phyloP scores from a whole-genome alignment of 2,329 filamentous ascomycete species.

The Fusarium euwallaceae region DNA sequence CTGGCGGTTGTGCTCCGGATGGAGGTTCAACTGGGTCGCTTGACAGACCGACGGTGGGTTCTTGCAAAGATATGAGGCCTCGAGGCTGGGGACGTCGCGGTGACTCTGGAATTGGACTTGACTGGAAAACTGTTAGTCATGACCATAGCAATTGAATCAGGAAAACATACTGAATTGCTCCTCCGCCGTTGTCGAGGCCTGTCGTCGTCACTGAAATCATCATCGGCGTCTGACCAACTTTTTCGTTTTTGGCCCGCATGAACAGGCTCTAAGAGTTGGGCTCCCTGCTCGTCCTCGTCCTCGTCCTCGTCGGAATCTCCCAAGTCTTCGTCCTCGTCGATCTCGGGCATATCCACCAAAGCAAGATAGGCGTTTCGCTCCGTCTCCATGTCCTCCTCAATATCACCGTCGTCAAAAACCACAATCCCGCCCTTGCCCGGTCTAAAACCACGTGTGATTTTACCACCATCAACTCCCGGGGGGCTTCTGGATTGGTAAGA shows the following conservation, averaged over 20 bases:
- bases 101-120: conserved; percentile 74
- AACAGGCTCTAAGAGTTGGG: conserved; percentile 51
- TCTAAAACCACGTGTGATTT: conserved; percentile 78
- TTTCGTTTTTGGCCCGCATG: conserved; percentile 79
- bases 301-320: conserved; percentile 71
- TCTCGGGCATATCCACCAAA: conserved; percentile 90
- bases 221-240: conserved; percentile 79
- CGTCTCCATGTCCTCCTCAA: conserved; percentile 80
- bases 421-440: conserved; percentile 89
- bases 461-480: conserved; percentile 78
- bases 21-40: conserved; percentile 67
- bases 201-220: conserved; percentile 79
- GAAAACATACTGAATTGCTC: conserved; percentile 82
- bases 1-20: conserved; percentile 69
- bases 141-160: background rate
- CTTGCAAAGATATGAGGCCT: conserved; percentile 69
- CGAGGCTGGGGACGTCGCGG: conserved; percentile 71
- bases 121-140: conserved; percentile 58
- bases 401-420: conserved; percentile 96
- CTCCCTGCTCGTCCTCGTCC: conserved; percentile 66
- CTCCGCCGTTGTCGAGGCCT: conserved; percentile 83
- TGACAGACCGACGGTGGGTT: conserved; percentile 61
- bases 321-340: conserved; percentile 79
- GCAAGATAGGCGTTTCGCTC: conserved; percentile 88
- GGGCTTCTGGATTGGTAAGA: conserved; percentile 66